Conservation (phyloP, 192 early-diverging fungal species). For the Coemansia sp. region DNA sequence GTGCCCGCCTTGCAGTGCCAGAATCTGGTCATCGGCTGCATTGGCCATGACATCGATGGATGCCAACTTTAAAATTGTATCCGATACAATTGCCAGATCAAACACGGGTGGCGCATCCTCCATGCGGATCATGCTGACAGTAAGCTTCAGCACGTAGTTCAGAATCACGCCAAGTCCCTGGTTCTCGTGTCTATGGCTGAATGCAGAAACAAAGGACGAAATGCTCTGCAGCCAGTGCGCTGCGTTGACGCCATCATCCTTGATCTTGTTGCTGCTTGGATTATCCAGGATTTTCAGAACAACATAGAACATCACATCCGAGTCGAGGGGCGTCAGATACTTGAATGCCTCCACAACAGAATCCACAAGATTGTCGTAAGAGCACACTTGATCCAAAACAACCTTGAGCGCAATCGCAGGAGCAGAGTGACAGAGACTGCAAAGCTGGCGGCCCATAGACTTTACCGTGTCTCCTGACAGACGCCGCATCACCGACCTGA, state of each 20-base stretch:
- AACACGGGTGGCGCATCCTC: slow-evolving; percentile 33
- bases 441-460: slow-evolving; percentile 44
- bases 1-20: slow-evolving; percentile 49
- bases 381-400: slow-evolving; percentile 51
- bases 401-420: slow-evolving; percentile 43
- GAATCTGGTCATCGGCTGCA: slow-evolving; percentile 43
- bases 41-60: slow-evolving; percentile 39
- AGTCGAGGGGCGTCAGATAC: slow-evolving; percentile 44
- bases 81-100: slow-evolving; percentile 38
- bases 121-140: slow-evolving; percentile 20
- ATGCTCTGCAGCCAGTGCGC: slow-evolving; percentile 53
- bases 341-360: slow-evolving; percentile 51
- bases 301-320: slow-evolving; percentile 46
- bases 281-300: slow-evolving; percentile 35
- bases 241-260: slow-evolving; percentile 47
- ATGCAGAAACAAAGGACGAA: slow-evolving; percentile 43
- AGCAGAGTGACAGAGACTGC: slow-evolving; percentile 42
- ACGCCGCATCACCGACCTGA: slow-evolving; percentile 50
- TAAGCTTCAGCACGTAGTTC: slow-evolving; percentile 42
- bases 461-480: slow-evolving; percentile 50
- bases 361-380: slow-evolving; percentile 51
- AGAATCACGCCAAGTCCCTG: slow-evolving; percentile 27
- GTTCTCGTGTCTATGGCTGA: slow-evolving; percentile 45
- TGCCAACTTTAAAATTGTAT: slow-evolving; percentile 32
- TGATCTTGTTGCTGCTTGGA: slow-evolving; percentile 21